These are phyloP conservation scores for Talaromyces liani DNA, from an alignment of 495 filamentous ascomycete species.

Conservation along the genomic window DNA sequence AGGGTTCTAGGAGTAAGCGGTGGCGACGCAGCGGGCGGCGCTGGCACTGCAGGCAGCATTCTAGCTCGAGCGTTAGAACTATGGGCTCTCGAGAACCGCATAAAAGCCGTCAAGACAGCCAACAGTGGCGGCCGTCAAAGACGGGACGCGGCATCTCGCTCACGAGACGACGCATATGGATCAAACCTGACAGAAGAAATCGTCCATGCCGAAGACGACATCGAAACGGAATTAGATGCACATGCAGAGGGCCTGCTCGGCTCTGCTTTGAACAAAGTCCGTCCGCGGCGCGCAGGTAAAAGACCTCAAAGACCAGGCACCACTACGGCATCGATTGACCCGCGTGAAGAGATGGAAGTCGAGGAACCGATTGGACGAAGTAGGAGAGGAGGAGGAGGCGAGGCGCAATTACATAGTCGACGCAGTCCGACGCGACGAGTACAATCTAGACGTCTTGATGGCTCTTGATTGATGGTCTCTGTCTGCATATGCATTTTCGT, in stretches of 20 bases:
- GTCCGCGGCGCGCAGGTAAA: conserved; percentile 18
- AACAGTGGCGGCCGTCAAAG: conserved; percentile 18
- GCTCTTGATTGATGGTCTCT: neutral
- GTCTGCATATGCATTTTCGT: neutral
- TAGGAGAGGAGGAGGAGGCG: neutral
- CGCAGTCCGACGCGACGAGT: conserved; percentile 9
- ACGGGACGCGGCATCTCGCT: conserved; percentile 14
- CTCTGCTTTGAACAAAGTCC: conserved; percentile 29
- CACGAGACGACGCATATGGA: conserved; percentile 13
- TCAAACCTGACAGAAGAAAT: conserved; percentile 35
- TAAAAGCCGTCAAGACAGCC: conserved; percentile 5
- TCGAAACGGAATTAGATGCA: conserved; percentile 36
- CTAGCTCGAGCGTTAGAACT: conserved; percentile 68
- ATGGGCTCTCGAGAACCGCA: conserved; percentile 42
- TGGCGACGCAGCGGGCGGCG: conserved; percentile 51
- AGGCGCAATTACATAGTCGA: conserved; percentile 5
- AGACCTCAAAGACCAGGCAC: conserved; percentile 12
- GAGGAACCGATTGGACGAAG: conserved; percentile 4
- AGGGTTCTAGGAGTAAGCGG: conserved; percentile 39
- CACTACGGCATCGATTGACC: conserved; percentile 12
- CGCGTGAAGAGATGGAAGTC: conserved; percentile 7
- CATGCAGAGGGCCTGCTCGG: conserved; percentile 32
- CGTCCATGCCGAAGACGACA: conserved; percentile 24
- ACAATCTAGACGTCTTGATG: neutral
- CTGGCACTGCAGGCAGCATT: conserved; percentile 67